Evolutionary conservation across 1,284 basidiomycete species (phyloP), one percentile per base, ranked within the genome.

Genomic region (Gomphus sp.): DNA sequence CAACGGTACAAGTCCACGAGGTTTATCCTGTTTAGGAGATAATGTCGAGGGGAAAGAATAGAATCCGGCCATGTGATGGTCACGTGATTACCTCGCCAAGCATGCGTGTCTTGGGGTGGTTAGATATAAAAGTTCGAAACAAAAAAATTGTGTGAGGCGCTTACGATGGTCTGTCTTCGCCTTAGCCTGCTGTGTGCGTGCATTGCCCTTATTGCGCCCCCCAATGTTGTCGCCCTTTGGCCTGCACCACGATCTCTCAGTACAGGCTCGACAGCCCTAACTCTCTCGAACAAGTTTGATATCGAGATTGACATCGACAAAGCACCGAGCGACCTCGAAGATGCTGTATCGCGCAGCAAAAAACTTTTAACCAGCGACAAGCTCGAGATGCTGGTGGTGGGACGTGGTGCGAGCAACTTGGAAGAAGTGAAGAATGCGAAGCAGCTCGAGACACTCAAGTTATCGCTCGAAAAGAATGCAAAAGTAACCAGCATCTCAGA

Each of bases 381-480:
- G 49, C 61, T 67, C 31, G 64, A 66, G 58, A 60, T 65, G n/a
- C 64, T 72, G 33, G 60, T 63, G 9, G 63, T 69, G 18, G 70
- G 67, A 14, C 64, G 68, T 7, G 71, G 69, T 3, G 63, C 63
- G 31, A 63, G 59, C 51, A 61, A 65, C 51, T 61, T 60, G 0
- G 34, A 51, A 4, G 45, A 50, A 9, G 59, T 70, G 45, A 41
- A 43, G 14, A 48, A 36, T 9, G 64, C 66, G 1, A 56, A 62
- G 11, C 50, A 56, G 48, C 64, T 61, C 16, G 6, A 25, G 28
- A 33, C 50, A 4, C 69, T 86, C 55, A 68, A 69, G 22, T 64
- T 85, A 53, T 71, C 75, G 49, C 73, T 84, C 45, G 62, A 64
- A 0, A 60, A 66, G 0, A 72, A 70, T 51, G 69, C 71, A 7